Evolutionary conservation across 345 rosid genomes (phyloP).

Genomic region (Stellera chamaejasme): DNA sequence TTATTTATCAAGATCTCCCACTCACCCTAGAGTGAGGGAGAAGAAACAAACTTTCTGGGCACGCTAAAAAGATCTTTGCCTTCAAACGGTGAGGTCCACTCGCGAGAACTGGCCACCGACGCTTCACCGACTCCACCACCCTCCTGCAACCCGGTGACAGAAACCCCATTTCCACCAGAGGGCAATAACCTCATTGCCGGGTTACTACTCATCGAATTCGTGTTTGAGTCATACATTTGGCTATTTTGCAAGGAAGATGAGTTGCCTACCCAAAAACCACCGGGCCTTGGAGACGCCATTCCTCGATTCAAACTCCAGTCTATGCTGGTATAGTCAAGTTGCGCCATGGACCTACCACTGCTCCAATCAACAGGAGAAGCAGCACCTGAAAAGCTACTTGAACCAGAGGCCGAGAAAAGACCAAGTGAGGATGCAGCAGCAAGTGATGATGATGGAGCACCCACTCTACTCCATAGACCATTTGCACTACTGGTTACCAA

Average conservation of each 20-base stretch:
- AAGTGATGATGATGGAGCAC: slow-evolving; percentile 40
- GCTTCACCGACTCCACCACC: slow-evolving; percentile 14
- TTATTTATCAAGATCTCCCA: slow-evolving; percentile 29
- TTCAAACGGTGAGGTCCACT: slow-evolving; percentile 91
- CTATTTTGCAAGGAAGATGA: slow-evolving; percentile 26
- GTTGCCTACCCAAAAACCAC: slow-evolving; percentile 33
- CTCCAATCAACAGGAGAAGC: slow-evolving; percentile 72
- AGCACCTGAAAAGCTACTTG: slow-evolving; percentile 45
- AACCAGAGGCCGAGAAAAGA: slow-evolving; percentile 59
- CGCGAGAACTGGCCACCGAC: slow-evolving; percentile 29
- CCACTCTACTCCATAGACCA: slow-evolving; percentile 42
- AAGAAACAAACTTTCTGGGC: slow-evolving; percentile 74
- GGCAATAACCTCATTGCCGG: slow-evolving; percentile 28
- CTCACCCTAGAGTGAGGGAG: slow-evolving; percentile 65
- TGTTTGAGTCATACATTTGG: slow-evolving; percentile 26
- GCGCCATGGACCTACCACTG: slow-evolving; percentile 44
- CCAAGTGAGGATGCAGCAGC: slow-evolving; percentile 82
- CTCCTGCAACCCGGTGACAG: slow-evolving; percentile 39
- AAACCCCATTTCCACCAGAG: slow-evolving; percentile 18
- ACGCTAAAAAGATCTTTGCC: slow-evolving; percentile 84
- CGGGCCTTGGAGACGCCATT: slow-evolving; percentile 24
- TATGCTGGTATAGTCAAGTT: slow-evolving; percentile 51
- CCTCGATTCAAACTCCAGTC: slow-evolving; percentile 83
- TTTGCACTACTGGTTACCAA: slow-evolving; percentile 38
- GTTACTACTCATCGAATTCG: slow-evolving; percentile 27